Percentiles rank a stretch among this genome's conserved stretches.
These are phyloP conservation scores for Saposhnikovia divaricata DNA, from an alignment of 129 eudicot genomes.

Conservation along the genomic window DNA sequence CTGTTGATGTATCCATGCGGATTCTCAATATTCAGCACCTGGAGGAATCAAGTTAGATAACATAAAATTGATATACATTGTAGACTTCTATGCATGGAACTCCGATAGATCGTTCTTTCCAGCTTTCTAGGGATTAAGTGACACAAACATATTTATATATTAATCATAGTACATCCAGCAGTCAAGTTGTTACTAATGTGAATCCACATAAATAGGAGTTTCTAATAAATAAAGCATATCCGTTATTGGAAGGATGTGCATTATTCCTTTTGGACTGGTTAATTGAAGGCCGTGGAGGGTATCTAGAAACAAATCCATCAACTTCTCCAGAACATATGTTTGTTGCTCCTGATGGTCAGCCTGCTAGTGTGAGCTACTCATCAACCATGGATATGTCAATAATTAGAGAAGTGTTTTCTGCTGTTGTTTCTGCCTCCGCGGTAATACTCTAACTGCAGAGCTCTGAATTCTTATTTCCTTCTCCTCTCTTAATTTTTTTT, in stretches of 20 bases:
- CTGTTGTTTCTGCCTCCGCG: conserved; percentile 75
- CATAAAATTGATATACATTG: neutral
- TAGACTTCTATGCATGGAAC: neutral
- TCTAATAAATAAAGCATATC: conserved; percentile 58
- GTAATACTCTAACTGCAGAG: conserved; percentile 17
- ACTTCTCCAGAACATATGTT: conserved; percentile 93
- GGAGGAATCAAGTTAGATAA: neutral
- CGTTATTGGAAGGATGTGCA: conserved; percentile 65
- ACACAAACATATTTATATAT: neutral
- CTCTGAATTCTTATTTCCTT: neutral
- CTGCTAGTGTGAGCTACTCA: conserved; percentile 92
- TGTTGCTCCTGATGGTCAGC: conserved; percentile 74
- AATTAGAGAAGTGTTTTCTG: conserved; percentile 60
- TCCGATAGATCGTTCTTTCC: neutral
- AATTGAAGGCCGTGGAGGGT: conserved; percentile 56
- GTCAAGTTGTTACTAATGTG: conserved; percentile 4
- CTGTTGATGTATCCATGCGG: neutral
- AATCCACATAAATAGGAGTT: conserved; percentile 29
- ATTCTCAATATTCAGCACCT: neutral
- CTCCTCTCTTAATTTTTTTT: neutral
- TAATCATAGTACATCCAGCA: neutral
- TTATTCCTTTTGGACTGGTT: conserved; percentile 80
- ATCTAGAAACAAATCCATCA: conserved; percentile 85
- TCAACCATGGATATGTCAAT: conserved; percentile 87
- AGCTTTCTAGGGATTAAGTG: neutral